Percentiles rank a stretch among this genome's conserved stretches.
phyloP scores from a whole-genome alignment of 495 filamentous ascomycete genomes.

The Gamarada debralockiae region DNA sequence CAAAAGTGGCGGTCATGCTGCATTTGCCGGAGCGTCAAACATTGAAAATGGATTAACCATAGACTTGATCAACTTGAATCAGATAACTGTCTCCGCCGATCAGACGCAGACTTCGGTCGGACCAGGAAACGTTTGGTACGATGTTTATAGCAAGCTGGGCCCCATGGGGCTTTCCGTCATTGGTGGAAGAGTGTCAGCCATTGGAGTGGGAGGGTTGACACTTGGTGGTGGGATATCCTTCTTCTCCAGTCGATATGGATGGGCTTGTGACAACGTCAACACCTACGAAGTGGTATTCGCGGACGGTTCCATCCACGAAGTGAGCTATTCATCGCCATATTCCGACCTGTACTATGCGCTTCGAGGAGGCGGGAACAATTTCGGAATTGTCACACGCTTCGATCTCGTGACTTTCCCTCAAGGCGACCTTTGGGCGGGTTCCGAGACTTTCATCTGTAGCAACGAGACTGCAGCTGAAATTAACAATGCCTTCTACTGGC shows the following conservation, averaged over 20 bases:
- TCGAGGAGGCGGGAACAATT: conserved; percentile 51
- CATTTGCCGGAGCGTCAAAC: conserved; percentile 43
- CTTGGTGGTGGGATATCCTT: conserved; percentile 38
- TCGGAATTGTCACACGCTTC: conserved; percentile 54
- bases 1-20: conserved; percentile 48
- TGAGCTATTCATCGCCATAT: conserved; percentile 21
- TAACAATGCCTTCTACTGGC: conserved; percentile 35
- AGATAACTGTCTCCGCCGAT: conserved; percentile 31
- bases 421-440: conserved; percentile 42
- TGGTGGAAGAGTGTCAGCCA: conserved; percentile 32
- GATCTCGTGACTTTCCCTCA: conserved; percentile 34
- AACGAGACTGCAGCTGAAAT: conserved; percentile 11
- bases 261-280: conserved; percentile 44
- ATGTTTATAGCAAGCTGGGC: conserved; percentile 49
- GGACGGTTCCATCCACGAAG: conserved; percentile 41
- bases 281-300: conserved; percentile 48
- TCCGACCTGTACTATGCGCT: conserved; percentile 50
- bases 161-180: conserved; percentile 40
- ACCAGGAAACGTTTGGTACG: conserved; percentile 45
- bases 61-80: conserved; percentile 44
- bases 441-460: conserved; percentile 9
- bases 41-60: conserved; percentile 54
- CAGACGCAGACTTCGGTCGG: conserved; percentile 35
- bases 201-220: conserved; percentile 24
- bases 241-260: conserved; percentile 38